A percentile compares a stretch with the other conserved stretches of the same genome.
phyloP scores from a whole-genome alignment of 306 rosid genomes.

The Sicyos baderoa region DNA sequence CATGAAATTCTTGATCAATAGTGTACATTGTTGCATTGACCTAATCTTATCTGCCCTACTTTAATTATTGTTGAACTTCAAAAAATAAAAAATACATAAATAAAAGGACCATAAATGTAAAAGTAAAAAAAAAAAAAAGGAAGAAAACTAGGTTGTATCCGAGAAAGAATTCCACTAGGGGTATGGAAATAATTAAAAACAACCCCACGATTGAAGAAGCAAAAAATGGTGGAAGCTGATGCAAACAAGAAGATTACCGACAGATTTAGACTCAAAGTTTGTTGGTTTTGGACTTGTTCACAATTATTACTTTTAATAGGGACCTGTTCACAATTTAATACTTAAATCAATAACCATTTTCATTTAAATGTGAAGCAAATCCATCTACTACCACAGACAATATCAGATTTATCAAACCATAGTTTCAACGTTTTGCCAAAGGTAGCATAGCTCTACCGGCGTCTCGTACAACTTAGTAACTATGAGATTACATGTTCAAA shows the following conservation, averaged over 20 bases:
- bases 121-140: background rate
- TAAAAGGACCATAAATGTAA: too few species aligned
- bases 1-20: too few species aligned
- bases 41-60: too few species aligned
- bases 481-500: too few species aligned
- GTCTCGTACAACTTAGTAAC: too few species aligned
- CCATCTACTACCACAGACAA: background rate
- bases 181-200: background rate
- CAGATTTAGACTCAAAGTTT: background rate
- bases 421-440: too few species aligned
- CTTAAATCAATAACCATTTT: background rate
- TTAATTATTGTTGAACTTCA: too few species aligned
- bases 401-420: background rate
- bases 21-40: too few species aligned
- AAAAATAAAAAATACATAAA: too few species aligned
- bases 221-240: background rate
- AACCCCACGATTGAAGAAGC: slow-evolving; percentile 4
- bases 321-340: background rate
- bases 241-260: background rate
- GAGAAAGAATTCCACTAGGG: slow-evolving; percentile 3
- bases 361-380: background rate
- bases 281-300: background rate
- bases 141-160: background rate
- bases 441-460: too few species aligned
- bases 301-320: too few species aligned